Evolutionary conservation across 106 monocot species (phyloP).

Genomic region (Agapanthus africanus): DNA sequence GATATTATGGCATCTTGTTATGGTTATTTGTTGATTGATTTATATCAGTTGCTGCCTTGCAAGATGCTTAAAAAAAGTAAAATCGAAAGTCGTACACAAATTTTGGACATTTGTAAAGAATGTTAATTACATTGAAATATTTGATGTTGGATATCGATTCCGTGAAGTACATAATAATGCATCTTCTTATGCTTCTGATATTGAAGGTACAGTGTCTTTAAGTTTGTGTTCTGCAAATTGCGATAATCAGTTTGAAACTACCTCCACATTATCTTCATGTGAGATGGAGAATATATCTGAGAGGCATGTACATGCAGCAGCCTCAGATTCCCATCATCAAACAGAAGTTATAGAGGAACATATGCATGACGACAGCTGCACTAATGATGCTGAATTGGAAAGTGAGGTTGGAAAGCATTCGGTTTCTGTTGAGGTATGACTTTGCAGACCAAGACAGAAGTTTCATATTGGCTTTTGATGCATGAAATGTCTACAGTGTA

Average conservation of each 20-base stretch:
- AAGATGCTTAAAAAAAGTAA: no score
- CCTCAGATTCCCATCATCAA: background rate
- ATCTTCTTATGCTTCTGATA: slow-evolving; percentile 3
- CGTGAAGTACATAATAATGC: background rate
- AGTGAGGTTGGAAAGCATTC: slow-evolving; percentile 16
- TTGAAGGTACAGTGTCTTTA: slow-evolving; percentile 8
- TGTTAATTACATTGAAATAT: slow-evolving; percentile 1
- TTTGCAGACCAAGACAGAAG: background rate
- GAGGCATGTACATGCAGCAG: background rate
- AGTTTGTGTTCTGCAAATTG: background rate
- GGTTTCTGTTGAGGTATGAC: slow-evolving; percentile 35
- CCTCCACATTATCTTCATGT: background rate
- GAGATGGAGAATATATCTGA: background rate
- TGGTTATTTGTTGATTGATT: no score
- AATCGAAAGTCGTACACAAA: no score
- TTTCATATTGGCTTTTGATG: background rate
- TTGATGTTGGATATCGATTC: slow-evolving; percentile 8
- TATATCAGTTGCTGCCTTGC: no score
- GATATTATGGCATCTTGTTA: no score
- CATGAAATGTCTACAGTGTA: background rate
- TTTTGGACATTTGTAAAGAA: no score
- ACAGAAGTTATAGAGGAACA: slow-evolving; percentile 6
- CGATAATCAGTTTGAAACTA: background rate
- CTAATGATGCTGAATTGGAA: slow-evolving; percentile 3
- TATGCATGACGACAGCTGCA: background rate